phyloP scores from a whole-genome alignment of 2,329 filamentous ascomycete genomes.

The Penicillium sumatraense region DNA sequence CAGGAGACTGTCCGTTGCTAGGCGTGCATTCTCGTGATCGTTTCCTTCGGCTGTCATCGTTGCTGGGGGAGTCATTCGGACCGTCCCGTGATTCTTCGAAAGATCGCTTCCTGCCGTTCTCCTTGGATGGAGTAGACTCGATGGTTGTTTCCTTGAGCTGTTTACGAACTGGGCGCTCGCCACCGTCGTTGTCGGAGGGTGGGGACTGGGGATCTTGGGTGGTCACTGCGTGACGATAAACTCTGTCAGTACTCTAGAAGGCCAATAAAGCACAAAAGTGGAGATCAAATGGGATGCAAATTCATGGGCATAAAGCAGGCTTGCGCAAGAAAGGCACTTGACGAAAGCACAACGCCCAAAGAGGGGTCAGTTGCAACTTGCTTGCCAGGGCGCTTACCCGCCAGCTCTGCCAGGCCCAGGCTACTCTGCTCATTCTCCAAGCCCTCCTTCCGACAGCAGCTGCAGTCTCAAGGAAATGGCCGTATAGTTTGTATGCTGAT shows the following conservation, averaged over 20 bases:
- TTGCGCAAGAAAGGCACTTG: not conserved
- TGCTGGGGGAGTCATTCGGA: constrained; percentile 31
- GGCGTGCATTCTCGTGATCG: constrained; percentile 48
- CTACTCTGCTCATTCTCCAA: constrained; percentile 3
- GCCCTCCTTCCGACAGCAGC: constrained; percentile 6
- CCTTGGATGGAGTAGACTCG: constrained; percentile 40
- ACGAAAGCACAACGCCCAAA: not conserved
- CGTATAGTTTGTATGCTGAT: not conserved
- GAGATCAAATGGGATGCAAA: not conserved
- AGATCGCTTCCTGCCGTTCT: constrained; percentile 40
- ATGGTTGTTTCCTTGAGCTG: constrained; percentile 67
- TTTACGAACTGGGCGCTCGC: constrained; percentile 63
- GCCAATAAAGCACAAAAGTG: not conserved
- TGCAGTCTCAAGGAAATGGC: not conserved
- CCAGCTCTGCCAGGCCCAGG: constrained; percentile 8
- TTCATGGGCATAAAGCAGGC: not conserved
- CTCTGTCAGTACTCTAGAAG: constrained; percentile 10
- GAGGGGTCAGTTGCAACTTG: not conserved
- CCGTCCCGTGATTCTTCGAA: constrained; percentile 37
- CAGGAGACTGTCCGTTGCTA: constrained; percentile 13
- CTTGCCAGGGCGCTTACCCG: constrained; percentile 2
- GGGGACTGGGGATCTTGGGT: constrained; percentile 33
- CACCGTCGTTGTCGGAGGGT: constrained; percentile 45
- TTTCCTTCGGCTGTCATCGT: constrained; percentile 42
- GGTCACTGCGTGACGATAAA: constrained; percentile 18